phyloP scores from a whole-genome alignment of 2,329 filamentous ascomycete species.

The Penicillium occitanis region DNA sequence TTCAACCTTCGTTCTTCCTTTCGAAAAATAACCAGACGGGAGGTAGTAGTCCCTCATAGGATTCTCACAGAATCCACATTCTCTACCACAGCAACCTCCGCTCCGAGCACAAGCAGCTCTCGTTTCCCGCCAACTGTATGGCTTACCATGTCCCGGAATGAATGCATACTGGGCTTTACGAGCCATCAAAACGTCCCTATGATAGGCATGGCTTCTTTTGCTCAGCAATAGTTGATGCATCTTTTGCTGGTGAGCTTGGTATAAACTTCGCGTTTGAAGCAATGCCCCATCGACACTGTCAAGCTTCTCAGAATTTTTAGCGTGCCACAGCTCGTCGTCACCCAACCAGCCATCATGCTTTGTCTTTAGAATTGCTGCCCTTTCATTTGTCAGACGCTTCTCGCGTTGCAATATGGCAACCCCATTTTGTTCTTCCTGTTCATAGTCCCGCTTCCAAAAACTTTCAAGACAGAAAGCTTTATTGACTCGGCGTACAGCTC shows the following conservation, averaged over 20 bases:
- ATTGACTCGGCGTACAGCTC: conserved; percentile 3
- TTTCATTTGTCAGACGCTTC: conserved; percentile 11
- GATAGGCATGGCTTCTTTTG: not conserved
- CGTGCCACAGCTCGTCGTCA: not conserved
- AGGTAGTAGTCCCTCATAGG: conserved; percentile 6
- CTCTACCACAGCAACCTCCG: conserved; percentile 17
- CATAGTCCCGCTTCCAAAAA: not conserved
- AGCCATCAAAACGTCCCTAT: conserved; percentile 6
- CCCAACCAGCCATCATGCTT: not conserved
- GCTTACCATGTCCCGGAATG: conserved; percentile 12
- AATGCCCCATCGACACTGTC: conserved; percentile 9
- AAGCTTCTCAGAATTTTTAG: not conserved
- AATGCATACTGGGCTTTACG: conserved; percentile 9
- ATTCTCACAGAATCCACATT: conserved; percentile 17
- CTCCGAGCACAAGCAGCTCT: conserved; percentile 12
- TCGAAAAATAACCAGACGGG: conserved; percentile 1
- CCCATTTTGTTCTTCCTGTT: conserved; percentile 13
- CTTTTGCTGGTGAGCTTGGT: conserved; percentile 8
- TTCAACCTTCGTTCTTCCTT: not conserved
- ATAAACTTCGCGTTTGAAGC: conserved; percentile 5
- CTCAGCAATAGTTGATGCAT: conserved; percentile 10
- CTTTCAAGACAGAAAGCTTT: not conserved
- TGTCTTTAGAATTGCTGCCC: conserved; percentile 2
- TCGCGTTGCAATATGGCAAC: conserved; percentile 5
- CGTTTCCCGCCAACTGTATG: conserved; percentile 13